Evolutionary conservation across 2,329 filamentous ascomycete species (phyloP), one percentile per base, ranked within the genome.

Genomic region (Paracamarosporium sp.): DNA sequence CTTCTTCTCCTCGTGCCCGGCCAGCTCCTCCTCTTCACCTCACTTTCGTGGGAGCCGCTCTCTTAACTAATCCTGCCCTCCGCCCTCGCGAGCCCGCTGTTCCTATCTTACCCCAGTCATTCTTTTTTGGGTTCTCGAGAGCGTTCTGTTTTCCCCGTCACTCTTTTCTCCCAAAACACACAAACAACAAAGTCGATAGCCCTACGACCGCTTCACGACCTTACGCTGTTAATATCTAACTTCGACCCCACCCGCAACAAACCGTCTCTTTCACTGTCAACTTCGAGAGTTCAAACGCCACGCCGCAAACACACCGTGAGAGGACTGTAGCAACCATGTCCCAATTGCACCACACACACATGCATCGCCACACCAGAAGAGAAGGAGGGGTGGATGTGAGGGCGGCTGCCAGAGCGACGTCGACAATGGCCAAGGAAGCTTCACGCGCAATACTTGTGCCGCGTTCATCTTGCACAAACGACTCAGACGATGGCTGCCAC

Each of bases 91-190:
- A 38, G 51, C 56, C 61, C 63, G 61, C 57, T 52, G 62, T 70
- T 67, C 66, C 48, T 50, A 67, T 69, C 72, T 72, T 73, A 76
- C 74, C 73, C 68, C 70, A 75, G 74, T 76, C 74, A 74, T 70
- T 76, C 74, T 71, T 76, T 76, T 73, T 67, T 63, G 67, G 64
- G 17, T 46, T 31, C 63, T 60, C 41, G 57, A 33, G 58, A 61
- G 65, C 68, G 56, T 61, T 62, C 36, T 60, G 65, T 56, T 60
- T 66, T 41, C 43, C 25, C 46, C 55, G 54, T 54, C 50, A 57
- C 65, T 65, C 66, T 24, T 50, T 64, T 62, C 52, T 56, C 40
- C 38, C 45, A 55, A 57, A 33, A 57, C 57, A 57, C 57, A 55
- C 38, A 58, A 56, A 22, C 38, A 47, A 31, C 43, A 17, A 48